Conservation (phyloP, 2,329 filamentous ascomycete species). For the Penicillium sp. region DNA sequence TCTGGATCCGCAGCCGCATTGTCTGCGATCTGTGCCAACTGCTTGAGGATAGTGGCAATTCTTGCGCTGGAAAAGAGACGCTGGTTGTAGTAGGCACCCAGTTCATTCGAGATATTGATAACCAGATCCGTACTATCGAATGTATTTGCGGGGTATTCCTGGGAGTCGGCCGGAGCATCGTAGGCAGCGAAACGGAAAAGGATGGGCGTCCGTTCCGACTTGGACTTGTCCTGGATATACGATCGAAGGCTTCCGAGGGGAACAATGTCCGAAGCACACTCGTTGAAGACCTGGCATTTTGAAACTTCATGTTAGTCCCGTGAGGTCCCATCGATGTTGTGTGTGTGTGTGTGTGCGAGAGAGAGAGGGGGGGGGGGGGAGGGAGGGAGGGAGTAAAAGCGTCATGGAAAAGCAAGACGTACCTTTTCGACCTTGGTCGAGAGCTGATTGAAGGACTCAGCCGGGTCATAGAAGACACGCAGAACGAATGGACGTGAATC, state of each 20-base stretch:
- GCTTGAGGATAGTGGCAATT: conserved; percentile 40
- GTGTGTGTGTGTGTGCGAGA: neutral
- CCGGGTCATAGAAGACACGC: conserved; percentile 36
- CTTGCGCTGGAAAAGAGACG: conserved; percentile 43
- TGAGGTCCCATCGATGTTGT: neutral
- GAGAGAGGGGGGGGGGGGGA: neutral
- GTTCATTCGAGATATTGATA: conserved; percentile 34
- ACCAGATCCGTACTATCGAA: conserved; percentile 42
- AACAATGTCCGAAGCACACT: conserved; percentile 39
- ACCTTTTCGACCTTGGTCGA: conserved; percentile 38
- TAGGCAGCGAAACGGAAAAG: conserved; percentile 46
- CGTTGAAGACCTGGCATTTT: conserved; percentile 30
- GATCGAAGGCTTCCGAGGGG: conserved; percentile 37
- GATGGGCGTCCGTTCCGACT: conserved; percentile 34
- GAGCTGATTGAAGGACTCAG: conserved; percentile 38
- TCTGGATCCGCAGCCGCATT: conserved; percentile 37
- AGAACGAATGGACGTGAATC: conserved; percentile 44
- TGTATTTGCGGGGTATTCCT: conserved; percentile 39
- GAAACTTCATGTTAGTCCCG: neutral
- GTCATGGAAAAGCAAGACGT: conserved; percentile 3
- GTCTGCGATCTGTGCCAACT: conserved; percentile 37
- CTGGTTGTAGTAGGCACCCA: conserved; percentile 42
- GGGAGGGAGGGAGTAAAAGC: neutral
- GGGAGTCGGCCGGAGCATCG: conserved; percentile 38
- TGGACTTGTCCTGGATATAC: conserved; percentile 38